A percentile compares a stretch with the other conserved stretches of the same genome.
phyloP scores from a whole-genome alignment of 208 protist genomes.

The Trypanosoma theileri region DNA sequence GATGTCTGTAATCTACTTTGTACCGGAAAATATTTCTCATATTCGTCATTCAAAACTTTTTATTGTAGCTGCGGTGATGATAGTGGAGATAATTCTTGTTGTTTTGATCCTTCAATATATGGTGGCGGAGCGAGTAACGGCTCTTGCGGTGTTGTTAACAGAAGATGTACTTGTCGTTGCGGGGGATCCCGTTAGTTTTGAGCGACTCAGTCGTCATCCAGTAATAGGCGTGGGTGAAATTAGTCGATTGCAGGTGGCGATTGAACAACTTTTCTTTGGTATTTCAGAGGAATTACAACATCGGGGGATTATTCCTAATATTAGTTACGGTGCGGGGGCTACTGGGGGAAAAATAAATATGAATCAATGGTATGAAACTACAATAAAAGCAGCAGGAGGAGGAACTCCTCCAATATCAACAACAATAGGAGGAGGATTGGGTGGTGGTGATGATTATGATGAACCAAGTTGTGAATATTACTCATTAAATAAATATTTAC shows the following conservation, averaged over 20 bases:
- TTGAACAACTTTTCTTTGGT: constrained; percentile 21
- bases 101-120: constrained; percentile 9
- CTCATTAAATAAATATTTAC: not conserved
- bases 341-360: not conserved
- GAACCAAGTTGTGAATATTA: not conserved
- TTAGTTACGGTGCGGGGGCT: constrained; percentile 2
- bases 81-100: constrained; percentile 2
- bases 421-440: too few species aligned
- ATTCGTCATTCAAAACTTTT: constrained; percentile 10
- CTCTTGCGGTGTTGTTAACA: not conserved
- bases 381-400: too few species aligned
- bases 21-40: constrained; percentile 6
- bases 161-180: constrained; percentile 16
- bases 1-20: not conserved
- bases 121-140: constrained; percentile 2
- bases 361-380: not conserved
- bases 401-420: too few species aligned
- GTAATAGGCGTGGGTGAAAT: constrained; percentile 4
- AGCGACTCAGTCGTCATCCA: not conserved
- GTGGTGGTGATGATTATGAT: not conserved
- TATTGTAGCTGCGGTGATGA: constrained; percentile 14
- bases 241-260: constrained; percentile 12
- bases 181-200: constrained; percentile 20
- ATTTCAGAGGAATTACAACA: not conserved
- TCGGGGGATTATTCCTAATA: constrained; percentile 5